These are phyloP conservation scores for Henckelia pumila DNA, from an alignment of 257 asterid species.

Conservation along the genomic window DNA sequence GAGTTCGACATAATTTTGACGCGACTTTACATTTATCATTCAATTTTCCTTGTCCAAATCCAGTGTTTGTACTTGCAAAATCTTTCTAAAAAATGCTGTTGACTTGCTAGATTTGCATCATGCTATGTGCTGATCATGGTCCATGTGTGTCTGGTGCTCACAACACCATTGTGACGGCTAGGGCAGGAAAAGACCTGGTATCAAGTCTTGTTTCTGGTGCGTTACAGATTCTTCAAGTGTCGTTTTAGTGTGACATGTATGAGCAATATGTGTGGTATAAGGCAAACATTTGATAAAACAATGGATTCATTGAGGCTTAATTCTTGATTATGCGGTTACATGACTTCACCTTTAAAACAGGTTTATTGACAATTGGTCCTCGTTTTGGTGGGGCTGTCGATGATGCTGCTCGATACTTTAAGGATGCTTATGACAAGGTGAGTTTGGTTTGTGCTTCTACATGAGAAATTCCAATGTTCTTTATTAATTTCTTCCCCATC, in stretches of 20 bases:
- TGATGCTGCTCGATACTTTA: slow-evolving; percentile 98
- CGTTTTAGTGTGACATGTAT: background rate
- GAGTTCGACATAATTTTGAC: background rate
- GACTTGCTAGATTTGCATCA: slow-evolving; percentile 76
- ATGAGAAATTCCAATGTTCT: slow-evolving; percentile 11
- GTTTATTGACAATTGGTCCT: slow-evolving; percentile 95
- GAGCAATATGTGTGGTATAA: background rate
- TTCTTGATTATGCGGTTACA: slow-evolving; percentile 20
- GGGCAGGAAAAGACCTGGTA: slow-evolving; percentile 98
- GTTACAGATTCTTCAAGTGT: slow-evolving; percentile 13
- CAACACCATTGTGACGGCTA: slow-evolving; percentile 92
- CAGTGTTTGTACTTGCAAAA: slow-evolving; percentile 12
- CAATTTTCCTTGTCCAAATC: slow-evolving; percentile 6
- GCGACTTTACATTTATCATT: background rate
- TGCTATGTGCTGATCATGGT: slow-evolving; percentile 99
- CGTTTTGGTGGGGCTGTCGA: slow-evolving; percentile 99
- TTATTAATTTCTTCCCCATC: slow-evolving; percentile 13
- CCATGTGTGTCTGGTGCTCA: slow-evolving; percentile 99
- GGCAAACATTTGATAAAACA: background rate
- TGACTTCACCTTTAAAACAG: slow-evolving; percentile 40
- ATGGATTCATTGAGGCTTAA: slow-evolving; percentile 13
- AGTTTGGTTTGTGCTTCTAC: slow-evolving; percentile 30
- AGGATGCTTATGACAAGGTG: slow-evolving; percentile 95
- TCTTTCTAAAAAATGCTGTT: slow-evolving; percentile 19
- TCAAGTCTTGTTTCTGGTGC: slow-evolving; percentile 96